Evolutionary conservation across 148 eudicot genomes (phyloP).

Genomic region (Rhododendron henanense): DNA sequence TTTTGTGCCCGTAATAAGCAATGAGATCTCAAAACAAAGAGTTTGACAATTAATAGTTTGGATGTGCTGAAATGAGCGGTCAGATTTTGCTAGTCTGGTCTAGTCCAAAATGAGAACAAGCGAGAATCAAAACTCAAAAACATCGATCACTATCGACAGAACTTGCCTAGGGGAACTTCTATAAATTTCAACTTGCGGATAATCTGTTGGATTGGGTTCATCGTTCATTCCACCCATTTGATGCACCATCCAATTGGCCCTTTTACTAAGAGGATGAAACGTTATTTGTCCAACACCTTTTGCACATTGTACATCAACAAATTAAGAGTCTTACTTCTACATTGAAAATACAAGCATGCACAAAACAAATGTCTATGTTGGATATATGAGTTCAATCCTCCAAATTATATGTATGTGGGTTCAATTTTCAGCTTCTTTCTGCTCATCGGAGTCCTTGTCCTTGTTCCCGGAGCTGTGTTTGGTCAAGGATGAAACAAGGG

Average conservation of each 20-base stretch:
- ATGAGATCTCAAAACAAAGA: too few relatives aligned
- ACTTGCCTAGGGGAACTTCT: neutral
- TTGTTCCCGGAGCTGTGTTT: constrained; percentile 39
- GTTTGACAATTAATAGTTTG: too few relatives aligned
- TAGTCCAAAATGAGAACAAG: neutral
- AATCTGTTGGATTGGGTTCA: neutral
- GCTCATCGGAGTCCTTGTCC: constrained; percentile 20
- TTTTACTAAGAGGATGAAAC: neutral
- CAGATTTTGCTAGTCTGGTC: too few relatives aligned
- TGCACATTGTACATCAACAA: neutral
- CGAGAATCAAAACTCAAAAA: neutral
- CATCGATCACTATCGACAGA: neutral
- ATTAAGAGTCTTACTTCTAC: neutral
- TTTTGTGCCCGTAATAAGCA: too few relatives aligned
- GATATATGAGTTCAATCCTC: neutral
- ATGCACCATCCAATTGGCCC: neutral
- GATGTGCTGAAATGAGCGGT: too few relatives aligned
- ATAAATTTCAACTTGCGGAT: neutral
- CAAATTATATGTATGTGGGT: too few relatives aligned
- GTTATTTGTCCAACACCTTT: neutral
- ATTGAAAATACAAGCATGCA: neutral
- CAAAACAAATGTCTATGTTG: neutral
- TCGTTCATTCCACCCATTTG: neutral
- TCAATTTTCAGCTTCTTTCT: constrained; percentile 21
- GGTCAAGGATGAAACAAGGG: constrained; percentile 55